phyloP scores from a whole-genome alignment of 2,329 filamentous ascomycete species.

The Fusarium equiseti region DNA sequence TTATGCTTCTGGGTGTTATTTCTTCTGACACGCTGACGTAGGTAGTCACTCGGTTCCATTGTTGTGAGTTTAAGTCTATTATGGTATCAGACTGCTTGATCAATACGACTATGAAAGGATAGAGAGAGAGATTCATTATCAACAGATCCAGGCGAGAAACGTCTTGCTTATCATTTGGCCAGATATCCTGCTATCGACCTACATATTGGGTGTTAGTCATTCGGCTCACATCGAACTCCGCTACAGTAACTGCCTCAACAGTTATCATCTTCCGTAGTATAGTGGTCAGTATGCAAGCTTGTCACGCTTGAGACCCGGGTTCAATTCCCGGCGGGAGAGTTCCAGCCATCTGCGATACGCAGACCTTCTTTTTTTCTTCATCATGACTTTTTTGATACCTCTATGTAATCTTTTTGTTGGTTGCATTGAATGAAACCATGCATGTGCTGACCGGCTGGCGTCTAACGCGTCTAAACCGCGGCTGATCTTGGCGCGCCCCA shows the following conservation, averaged over 20 bases:
- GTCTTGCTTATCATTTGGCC: background rate
- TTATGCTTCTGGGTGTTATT: too few relatives aligned
- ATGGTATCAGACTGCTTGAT: too few relatives aligned
- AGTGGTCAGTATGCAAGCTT: conserved; percentile 37
- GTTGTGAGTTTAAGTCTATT: too few relatives aligned
- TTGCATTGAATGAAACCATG: background rate
- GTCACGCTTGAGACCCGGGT: conserved; percentile 34
- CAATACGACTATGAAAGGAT: too few relatives aligned
- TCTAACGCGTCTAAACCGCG: conserved; percentile 12
- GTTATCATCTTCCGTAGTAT: conserved; percentile 24
- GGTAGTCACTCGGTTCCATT: too few relatives aligned
- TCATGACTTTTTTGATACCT: background rate
- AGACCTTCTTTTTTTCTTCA: conserved; percentile 3
- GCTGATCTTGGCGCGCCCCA: conserved; percentile 20
- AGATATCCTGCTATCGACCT: background rate
- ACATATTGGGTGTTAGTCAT: fast-evolving
- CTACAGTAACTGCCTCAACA: background rate
- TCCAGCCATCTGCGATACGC: conserved; percentile 19
- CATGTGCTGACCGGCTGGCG: background rate
- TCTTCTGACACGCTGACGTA: too few relatives aligned
- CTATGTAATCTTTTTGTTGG: background rate
- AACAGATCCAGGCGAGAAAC: too few relatives aligned
- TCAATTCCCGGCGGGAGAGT: conserved; percentile 34
- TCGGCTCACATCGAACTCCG: background rate
- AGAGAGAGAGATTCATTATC: too few relatives aligned